Percentiles rank a stretch among this genome's conserved stretches.
These are phyloP conservation scores for Trichosporon sp. DNA, from an alignment of 1,284 basidiomycete genomes.

Conservation along the genomic window DNA sequence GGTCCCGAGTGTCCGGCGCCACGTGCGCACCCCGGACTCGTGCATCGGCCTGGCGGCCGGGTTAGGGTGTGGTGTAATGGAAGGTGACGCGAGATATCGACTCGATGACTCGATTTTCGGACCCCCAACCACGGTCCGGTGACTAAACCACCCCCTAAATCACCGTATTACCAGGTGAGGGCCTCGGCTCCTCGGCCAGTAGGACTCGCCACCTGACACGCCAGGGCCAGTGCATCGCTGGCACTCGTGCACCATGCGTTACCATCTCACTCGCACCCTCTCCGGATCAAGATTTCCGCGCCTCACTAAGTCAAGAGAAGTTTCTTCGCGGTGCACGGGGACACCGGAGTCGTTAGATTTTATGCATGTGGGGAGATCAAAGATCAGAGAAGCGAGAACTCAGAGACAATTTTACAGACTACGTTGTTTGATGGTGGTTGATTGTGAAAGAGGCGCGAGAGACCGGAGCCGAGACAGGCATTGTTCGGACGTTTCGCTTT, in stretches of 20 bases:
- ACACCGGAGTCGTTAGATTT: background rate
- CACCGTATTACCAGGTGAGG: background rate
- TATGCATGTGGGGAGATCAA: background rate
- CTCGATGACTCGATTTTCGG: slow-evolving; percentile 7
- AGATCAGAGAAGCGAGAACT: background rate
- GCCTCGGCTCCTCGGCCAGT: background rate
- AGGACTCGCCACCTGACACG: slow-evolving; percentile 3
- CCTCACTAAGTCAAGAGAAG: background rate
- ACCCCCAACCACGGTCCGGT: background rate
- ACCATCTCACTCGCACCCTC: background rate
- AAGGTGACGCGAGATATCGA: slow-evolving; percentile 4
- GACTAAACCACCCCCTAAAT: background rate
- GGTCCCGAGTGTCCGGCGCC: background rate
- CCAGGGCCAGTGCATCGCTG: slow-evolving; percentile 12
- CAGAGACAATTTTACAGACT: slow-evolving; percentile 13
- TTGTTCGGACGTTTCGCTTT: background rate
- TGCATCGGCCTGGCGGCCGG: background rate
- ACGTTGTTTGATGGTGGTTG: background rate
- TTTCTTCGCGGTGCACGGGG: no score
- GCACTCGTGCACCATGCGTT: background rate
- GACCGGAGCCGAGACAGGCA: background rate
- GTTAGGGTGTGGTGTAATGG: background rate
- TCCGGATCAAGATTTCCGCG: slow-evolving; percentile 11
- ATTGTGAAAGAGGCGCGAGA: background rate
- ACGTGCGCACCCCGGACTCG: background rate